Base-by-base conservation (phyloP, 2,329 filamentous ascomycete genomes). In the Nemania abortiva region DNA sequence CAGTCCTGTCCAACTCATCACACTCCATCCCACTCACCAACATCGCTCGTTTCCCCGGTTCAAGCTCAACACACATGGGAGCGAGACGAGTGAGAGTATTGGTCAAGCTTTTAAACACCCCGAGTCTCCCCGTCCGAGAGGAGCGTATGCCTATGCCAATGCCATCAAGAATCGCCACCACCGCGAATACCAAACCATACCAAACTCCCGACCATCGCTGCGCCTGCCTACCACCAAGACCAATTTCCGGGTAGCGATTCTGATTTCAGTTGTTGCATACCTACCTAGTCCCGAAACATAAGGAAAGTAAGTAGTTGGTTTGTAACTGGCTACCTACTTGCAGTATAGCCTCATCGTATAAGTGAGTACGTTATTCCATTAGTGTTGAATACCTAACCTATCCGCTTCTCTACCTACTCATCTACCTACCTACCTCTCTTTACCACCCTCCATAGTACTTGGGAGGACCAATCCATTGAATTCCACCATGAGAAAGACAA, bases 61-160 rank as follows among this genome's bases (percentile, higher is more conserved):
- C 15, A 49, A 31, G 52, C 58, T 29, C 20, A 54, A 27, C 39
- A 37, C 34, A 52, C 37, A 24, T 13, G 62, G 20, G 47, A 64
- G 29, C 37, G 29, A 42, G 65, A 62, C 53, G 45, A 54, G 60
- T 24, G 52, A 65, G 53, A 11, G 45, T n/a, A 29, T 57, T 52
- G 57, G 59, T 49, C 54, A 52, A 68, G 60, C 52, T 67, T 15
- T 66, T 69, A 71, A 69, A 69, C 69, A 69, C 59, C 59, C 50
- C 56, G 57, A 59, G 45, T 39, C 52, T 66, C 63, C 69, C 66
- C 63, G 57, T 37, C 52, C 24, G 20, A 52, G 55, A 29, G 59
- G 2, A 53, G 45, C 42, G 20, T 15, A n/a, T n/a, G n/a, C n/a
- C n/a, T n/a, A 53, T 60, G 56, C 50, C 50, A 65, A 54, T 54